Evolutionary conservation across 495 filamentous ascomycete genomes (phyloP).

Genomic region (Hypomontagnella submonticulosa): DNA sequence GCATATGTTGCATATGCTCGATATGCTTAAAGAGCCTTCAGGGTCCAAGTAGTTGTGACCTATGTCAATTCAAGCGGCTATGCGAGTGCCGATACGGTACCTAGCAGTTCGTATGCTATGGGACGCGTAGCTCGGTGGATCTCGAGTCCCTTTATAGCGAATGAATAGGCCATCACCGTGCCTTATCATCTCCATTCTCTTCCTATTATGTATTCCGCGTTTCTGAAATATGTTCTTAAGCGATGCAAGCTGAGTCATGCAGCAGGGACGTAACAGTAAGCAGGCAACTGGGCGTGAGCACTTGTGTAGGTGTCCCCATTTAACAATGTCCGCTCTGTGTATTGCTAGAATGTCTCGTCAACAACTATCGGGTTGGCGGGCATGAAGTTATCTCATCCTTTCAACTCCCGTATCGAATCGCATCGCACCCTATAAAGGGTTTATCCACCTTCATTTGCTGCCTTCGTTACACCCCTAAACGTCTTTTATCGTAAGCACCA

Average conservation of each 20-base stretch:
- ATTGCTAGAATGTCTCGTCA: not conserved
- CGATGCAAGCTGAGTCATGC: not conserved
- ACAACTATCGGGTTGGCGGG: not conserved
- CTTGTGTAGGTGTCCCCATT: not conserved
- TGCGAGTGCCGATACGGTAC: not conserved
- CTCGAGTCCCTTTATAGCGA: not conserved
- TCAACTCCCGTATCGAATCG: too few species aligned
- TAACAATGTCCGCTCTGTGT: not conserved
- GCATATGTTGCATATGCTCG: not conserved
- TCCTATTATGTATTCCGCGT: not conserved
- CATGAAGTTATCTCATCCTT: too few species aligned
- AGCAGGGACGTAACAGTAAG: not conserved
- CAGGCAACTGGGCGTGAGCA: not conserved
- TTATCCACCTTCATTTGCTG: too few species aligned
- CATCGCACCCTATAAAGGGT: too few species aligned
- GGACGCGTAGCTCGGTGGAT: not conserved
- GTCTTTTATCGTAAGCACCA: too few species aligned
- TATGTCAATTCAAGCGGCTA: not conserved
- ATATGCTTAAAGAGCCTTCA: not conserved
- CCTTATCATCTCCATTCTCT: conserved; percentile 1
- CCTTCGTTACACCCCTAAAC: too few species aligned
- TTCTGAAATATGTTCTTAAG: not conserved
- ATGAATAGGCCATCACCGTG: not conserved
- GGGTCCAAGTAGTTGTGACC: not conserved
- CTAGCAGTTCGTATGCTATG: too few species aligned